Evolutionary conservation across 495 filamentous ascomycete genomes (phyloP).

Genomic region (Penicillium paradoxum): DNA sequence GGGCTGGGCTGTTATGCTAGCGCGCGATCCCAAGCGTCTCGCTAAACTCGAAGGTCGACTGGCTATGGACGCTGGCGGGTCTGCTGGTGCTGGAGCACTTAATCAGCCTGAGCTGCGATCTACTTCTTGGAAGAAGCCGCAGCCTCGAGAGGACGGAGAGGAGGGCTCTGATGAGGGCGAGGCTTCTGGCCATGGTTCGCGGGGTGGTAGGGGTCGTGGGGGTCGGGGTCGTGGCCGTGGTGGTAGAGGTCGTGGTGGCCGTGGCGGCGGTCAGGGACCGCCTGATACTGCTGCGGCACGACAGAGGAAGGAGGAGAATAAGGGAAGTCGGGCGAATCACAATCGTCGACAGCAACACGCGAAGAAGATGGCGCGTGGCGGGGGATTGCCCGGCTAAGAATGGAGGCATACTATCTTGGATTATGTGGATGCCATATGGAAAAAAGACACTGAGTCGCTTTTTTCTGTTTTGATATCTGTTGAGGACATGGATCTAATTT

Average conservation of each 20-base stretch:
- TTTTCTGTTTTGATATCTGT: neutral
- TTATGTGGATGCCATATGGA: neutral
- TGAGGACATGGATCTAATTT: constrained; percentile 11
- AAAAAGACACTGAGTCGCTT: neutral
- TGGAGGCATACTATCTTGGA: neutral
- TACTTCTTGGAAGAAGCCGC: constrained; percentile 51
- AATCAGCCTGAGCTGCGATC: constrained; percentile 55
- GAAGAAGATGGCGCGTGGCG: constrained; percentile 68
- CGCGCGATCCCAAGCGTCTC: constrained; percentile 60
- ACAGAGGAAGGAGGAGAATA: constrained; percentile 72
- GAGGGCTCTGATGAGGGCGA: constrained; percentile 24
- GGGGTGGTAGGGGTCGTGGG: constrained; percentile 48
- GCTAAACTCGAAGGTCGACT: constrained; percentile 62
- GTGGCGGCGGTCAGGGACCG: constrained; percentile 45
- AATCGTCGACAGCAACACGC: constrained; percentile 70
- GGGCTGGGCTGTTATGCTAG: constrained; percentile 86
- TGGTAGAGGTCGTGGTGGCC: constrained; percentile 52
- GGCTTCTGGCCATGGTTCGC: constrained; percentile 36
- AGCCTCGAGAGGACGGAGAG: constrained; percentile 28
- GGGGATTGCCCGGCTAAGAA: constrained; percentile 47
- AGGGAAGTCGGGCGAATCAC: constrained; percentile 71
- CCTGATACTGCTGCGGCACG: constrained; percentile 56
- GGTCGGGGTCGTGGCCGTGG: constrained; percentile 42
- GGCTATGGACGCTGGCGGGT: constrained; percentile 49
- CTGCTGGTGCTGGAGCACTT: constrained; percentile 18